Evolutionary conservation across 768 basidiomycete species (phyloP).

Genomic region (Lentinula sp.): DNA sequence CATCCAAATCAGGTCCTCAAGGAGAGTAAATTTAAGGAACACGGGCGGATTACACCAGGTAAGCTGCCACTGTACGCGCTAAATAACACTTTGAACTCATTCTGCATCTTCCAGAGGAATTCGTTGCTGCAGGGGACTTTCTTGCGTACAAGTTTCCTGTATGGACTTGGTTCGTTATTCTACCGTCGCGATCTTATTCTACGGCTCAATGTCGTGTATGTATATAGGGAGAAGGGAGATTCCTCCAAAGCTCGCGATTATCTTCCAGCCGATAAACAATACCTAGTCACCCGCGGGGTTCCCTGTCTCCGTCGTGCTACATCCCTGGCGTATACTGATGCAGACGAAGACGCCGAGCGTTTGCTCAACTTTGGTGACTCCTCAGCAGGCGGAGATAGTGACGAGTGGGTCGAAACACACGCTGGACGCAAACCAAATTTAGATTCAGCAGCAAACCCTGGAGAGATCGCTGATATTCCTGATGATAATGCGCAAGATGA

Average conservation of each 20-base stretch:
- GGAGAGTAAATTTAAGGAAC: slow-evolving; percentile 99
- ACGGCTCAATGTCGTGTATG: slow-evolving; percentile 6
- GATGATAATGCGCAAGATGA: slow-evolving; percentile 60
- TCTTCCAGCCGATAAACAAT: slow-evolving; percentile 94
- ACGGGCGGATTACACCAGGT: slow-evolving; percentile 95
- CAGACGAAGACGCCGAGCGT: slow-evolving; percentile 94
- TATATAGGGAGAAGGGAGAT: slow-evolving; percentile 86
- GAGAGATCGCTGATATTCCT: slow-evolving; percentile 79
- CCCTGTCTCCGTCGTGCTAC: slow-evolving; percentile 93
- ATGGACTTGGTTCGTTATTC: slow-evolving; percentile 79
- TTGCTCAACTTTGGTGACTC: slow-evolving; percentile 77
- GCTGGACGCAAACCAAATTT: slow-evolving; percentile 59
- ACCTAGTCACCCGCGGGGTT: slow-evolving; percentile 93
- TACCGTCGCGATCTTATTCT: slow-evolving; percentile 1
- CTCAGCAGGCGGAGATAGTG: slow-evolving; percentile 51
- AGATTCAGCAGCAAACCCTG: slow-evolving; percentile 53
- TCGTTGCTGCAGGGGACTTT: slow-evolving; percentile 97
- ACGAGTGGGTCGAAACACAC: slow-evolving; percentile 99
- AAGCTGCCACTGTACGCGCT: slow-evolving; percentile 14
- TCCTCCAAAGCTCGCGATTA: slow-evolving; percentile 81
- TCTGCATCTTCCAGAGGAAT: slow-evolving; percentile 65
- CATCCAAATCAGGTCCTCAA: slow-evolving; percentile 67
- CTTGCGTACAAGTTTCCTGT: slow-evolving; percentile 97
- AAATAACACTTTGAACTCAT: slow-evolving; percentile 13
- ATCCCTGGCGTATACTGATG: slow-evolving; percentile 89